Base-by-base conservation (phyloP, 768 basidiomycete species). In the Gautieria morchelliformis region DNA sequence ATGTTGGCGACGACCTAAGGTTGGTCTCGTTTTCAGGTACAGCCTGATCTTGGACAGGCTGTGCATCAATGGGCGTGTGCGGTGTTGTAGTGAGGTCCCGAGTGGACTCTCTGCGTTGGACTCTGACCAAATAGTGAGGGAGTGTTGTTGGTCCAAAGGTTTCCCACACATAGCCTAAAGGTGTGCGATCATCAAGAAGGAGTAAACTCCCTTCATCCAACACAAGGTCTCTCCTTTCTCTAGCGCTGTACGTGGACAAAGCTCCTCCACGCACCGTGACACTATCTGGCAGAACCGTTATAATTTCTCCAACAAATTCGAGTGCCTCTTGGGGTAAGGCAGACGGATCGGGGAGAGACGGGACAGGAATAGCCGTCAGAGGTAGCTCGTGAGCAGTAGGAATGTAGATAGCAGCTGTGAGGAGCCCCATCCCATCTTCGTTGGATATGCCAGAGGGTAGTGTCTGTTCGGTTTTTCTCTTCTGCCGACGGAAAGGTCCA, bases 101-200 rank as follows among this genome's bases (percentile, higher is more conserved):
- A 30, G 9, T 17, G 3, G 17, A 24, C 10, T 40, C 24, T 40
- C 24, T 9, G 35, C 33, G 51, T 39, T 52, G 10, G 17, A 50
- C 19, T 15, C 56, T 32, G 20, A 57, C 37, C 63, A 92, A 87
- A 67, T 98, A 98, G 58, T 95, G 73, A 6, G 95, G 95, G 59
- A 89, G 85, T 19, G 80, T 78, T 9, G 94, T 91, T 3, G 95
- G 93, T 10, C 95, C 95, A 70, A 98, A 98, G 0, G 94, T 96
- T 71, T 98, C 95, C 66, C 87, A 89, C 53, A 95, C 93, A 69
- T 87, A 85, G 46, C 95, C 95, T 64, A 97, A 67, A n/a, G 95
- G 91, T 61, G 81, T 84, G 52, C 91, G 75, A 69, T 98, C 93
- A 20, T 85, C 83, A 66, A 93, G 93, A 41, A 95, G 92, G 39